Evolutionary conservation across 805 yeast species (phyloP).

Genomic region (Pichia scutulata): DNA sequence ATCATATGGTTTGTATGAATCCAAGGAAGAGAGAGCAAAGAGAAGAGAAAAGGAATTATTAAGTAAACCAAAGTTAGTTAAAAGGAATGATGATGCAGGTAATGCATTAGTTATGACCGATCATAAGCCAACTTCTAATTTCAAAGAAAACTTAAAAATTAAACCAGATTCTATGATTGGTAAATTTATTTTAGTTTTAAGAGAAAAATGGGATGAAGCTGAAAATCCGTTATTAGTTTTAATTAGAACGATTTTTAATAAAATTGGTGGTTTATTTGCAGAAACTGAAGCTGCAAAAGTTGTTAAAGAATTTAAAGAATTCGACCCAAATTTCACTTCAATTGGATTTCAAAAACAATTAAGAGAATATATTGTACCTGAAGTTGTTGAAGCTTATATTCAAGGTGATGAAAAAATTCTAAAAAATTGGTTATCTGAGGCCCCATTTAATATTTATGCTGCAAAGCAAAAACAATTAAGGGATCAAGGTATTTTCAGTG

Average conservation of each 20-base stretch:
- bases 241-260: conserved; percentile 71
- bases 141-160: conserved; percentile 55
- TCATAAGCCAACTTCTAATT: conserved; percentile 47
- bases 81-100: conserved; percentile 77
- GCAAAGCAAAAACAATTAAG: conserved; percentile 88
- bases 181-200: conserved; percentile 49
- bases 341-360: conserved; percentile 75
- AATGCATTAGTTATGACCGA: conserved; percentile 76
- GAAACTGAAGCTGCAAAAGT: conserved; percentile 96
- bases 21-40: conserved; percentile 69
- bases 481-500: conserved; percentile 87
- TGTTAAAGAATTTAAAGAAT: conserved; percentile 70
- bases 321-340: conserved; percentile 82
- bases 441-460: conserved; percentile 90
- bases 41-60: conserved; percentile 60
- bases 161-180: conserved; percentile 65
- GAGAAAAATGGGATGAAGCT: conserved; percentile 80
- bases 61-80: conserved; percentile 56
- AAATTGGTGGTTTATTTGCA: conserved; percentile 81
- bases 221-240: conserved; percentile 85
- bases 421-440: conserved; percentile 91
- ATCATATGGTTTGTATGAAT: conserved; percentile 86
- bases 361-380: conserved; percentile 91
- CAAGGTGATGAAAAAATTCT: conserved; percentile 80
- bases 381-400: conserved; percentile 88